A percentile compares a stretch with the other conserved stretches of the same genome.
These are phyloP conservation scores for Candida insectalens DNA, from an alignment of 805 yeast species.

Conservation along the genomic window DNA sequence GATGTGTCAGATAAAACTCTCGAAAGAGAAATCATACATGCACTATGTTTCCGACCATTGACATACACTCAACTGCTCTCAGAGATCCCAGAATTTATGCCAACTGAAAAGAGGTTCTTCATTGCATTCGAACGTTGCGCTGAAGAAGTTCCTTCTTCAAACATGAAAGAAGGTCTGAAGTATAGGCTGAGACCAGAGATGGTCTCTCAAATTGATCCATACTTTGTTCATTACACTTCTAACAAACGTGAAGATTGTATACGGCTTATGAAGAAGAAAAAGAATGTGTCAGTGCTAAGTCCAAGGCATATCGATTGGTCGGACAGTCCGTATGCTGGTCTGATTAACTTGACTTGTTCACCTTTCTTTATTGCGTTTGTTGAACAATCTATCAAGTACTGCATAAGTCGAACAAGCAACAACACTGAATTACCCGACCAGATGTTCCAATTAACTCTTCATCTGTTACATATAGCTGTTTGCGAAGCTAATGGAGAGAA, in stretches of 20 bases:
- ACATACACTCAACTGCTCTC: conserved; percentile 61
- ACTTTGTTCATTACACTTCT: conserved; percentile 65
- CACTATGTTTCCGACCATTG: conserved; percentile 66
- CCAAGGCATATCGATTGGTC: conserved; percentile 38
- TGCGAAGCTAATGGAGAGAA: conserved; percentile 26
- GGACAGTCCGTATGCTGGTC: conserved; percentile 29
- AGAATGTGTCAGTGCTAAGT: conserved; percentile 34
- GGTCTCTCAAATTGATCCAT: conserved; percentile 61
- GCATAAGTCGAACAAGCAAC: conserved; percentile 10
- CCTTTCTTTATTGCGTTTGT: conserved; percentile 44
- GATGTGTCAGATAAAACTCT: conserved; percentile 43
- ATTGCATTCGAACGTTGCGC: conserved; percentile 38
- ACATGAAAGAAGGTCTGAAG: conserved; percentile 44
- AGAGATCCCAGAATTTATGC: conserved; percentile 66
- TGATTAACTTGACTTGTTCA: conserved; percentile 45
- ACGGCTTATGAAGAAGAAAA: conserved; percentile 36
- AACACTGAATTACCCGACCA: conserved; percentile 1
- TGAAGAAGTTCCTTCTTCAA: conserved; percentile 46
- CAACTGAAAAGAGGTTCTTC: conserved; percentile 67
- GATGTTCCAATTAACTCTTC: conserved; percentile 48
- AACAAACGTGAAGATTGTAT: conserved; percentile 83
- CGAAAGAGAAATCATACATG: conserved; percentile 68
- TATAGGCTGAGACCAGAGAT: conserved; percentile 57
- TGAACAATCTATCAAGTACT: conserved; percentile 36
- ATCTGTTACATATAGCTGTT: conserved; percentile 57